phyloP scores from a whole-genome alignment of 2,329 filamentous ascomycete species.

The Exutisphaerella laricina region DNA sequence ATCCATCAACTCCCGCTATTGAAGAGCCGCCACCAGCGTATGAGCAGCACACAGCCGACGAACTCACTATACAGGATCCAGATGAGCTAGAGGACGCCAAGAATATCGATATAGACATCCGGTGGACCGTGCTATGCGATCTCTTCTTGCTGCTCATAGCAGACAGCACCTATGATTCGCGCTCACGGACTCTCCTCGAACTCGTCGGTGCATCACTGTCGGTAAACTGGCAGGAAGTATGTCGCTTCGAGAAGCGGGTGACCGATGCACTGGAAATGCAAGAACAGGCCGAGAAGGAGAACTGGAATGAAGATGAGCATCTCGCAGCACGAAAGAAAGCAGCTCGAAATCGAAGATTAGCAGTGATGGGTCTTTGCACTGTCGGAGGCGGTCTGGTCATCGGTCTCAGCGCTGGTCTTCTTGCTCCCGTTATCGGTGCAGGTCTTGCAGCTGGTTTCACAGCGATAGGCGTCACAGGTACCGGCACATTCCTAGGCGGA shows the following conservation, averaged over 20 bases:
- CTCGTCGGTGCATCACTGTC: slow-evolving; percentile 73
- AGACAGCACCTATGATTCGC: slow-evolving; percentile 87
- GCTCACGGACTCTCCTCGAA: slow-evolving; percentile 79
- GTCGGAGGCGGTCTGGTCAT: slow-evolving; percentile 94
- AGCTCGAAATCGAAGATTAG: slow-evolving; percentile 74
- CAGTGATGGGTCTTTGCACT: slow-evolving; percentile 95
- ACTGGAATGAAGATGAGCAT: slow-evolving; percentile 95
- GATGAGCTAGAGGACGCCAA: slow-evolving; percentile 74
- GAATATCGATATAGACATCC: slow-evolving; percentile 89
- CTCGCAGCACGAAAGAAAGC: slow-evolving; percentile 79
- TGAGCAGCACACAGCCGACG: slow-evolving; percentile 59
- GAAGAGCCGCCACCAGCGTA: slow-evolving; percentile 47
- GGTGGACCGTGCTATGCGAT: slow-evolving; percentile 96
- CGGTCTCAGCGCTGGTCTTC: slow-evolving; percentile 82
- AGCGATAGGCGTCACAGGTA: slow-evolving; percentile 87
- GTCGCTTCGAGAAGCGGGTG: slow-evolving; percentile 92
- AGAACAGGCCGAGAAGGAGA: slow-evolving; percentile 87
- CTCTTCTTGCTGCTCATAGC: slow-evolving; percentile 92
- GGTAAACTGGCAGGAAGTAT: slow-evolving; percentile 87
- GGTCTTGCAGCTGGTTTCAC: slow-evolving; percentile 92
- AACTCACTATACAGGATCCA: slow-evolving; percentile 74
- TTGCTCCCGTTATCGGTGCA: slow-evolving; percentile 90
- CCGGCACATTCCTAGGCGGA: slow-evolving; percentile 81
- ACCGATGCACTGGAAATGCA: slow-evolving; percentile 98
- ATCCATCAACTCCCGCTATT: slow-evolving; percentile 8